Evolutionary conservation across 495 filamentous ascomycete genomes (phyloP), one percentile per base, ranked within the genome.

Genomic region (Letharia columbiana): DNA sequence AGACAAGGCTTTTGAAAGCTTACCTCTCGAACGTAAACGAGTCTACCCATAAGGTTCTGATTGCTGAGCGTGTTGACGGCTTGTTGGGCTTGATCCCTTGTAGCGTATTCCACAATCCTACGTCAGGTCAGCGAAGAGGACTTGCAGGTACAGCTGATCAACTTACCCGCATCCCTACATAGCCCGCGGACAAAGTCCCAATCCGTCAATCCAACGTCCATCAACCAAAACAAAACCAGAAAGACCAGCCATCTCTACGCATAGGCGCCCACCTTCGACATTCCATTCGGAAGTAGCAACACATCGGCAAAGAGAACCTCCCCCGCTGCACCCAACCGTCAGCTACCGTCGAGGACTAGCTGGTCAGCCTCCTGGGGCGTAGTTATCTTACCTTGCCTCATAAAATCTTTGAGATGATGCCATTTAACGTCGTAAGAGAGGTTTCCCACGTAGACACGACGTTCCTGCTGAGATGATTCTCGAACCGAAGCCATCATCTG

Each of bases 261-360:
- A 85, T 91, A 90, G 87, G 86, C 87, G 90, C 91, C 91, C 91
- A 97, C 94, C 95, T 98, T 98, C 90, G 93, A 97, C 94, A 98
- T 98, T 91, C 94, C 94, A 87, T 98, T 98, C 76, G 95, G 95
- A 91, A 98, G 92, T 79, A 96, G 85, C 79, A 98, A 89, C 75
- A 98, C 93, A 85, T 98, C 94, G 86, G 94, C 94, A 81, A 95
- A 98, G 82, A 98, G 87, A 80, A 98, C 95, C 77, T 98, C 94
- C 85, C 94, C 94, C 83, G 94, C 94, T 98, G 77, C 73, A 72
- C 64, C 54, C 63, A 61, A 64, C 66, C 63, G 71, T 77, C 70
- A 81, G 78, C 73, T 71, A 70, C 70, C 47, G 60, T 68, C 63
- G 69, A 71, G 60, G 47, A 61, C 17, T 6, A 20, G 18, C 35